Conservation (phyloP, 1,284 basidiomycete genomes). For the Fomitopsis schrenkii region DNA sequence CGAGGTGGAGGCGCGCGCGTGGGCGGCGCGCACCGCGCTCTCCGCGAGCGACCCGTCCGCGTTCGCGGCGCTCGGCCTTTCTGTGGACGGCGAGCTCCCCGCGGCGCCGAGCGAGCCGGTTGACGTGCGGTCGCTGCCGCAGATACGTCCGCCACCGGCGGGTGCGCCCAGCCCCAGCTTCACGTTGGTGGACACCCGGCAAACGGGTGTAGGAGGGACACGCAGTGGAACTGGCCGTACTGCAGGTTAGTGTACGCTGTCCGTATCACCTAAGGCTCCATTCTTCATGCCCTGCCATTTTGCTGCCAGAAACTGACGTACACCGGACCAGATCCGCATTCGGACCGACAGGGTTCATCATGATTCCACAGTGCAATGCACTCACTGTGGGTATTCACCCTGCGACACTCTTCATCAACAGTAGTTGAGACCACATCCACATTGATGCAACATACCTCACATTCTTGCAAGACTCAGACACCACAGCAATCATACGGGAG, state of each 20-base stretch:
- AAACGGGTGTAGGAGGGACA: neutral
- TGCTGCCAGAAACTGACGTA: neutral
- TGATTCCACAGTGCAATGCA: neutral
- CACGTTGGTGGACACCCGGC: neutral
- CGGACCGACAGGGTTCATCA: neutral
- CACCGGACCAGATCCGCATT: neutral
- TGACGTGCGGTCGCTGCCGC: neutral
- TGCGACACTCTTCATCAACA: neutral
- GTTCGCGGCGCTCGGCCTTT: conserved; percentile 8
- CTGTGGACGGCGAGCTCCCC: neutral
- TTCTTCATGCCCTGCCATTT: neutral
- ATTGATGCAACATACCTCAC: neutral
- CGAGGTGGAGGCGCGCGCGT: conserved; percentile 15
- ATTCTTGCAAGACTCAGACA: neutral
- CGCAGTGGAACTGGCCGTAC: neutral
- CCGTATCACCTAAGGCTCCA: neutral
- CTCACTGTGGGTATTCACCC: neutral
- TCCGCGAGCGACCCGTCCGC: conserved; percentile 7
- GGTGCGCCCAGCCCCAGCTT: neutral
- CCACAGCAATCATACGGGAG: neutral
- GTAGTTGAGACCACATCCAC: neutral
- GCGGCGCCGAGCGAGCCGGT: neutral
- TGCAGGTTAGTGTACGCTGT: neutral
- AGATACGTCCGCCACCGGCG: neutral
- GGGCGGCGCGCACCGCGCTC: conserved; percentile 12